Base-by-base conservation (phyloP, 2,329 filamentous ascomycete genomes). In the Botrytis tulipae region DNA sequence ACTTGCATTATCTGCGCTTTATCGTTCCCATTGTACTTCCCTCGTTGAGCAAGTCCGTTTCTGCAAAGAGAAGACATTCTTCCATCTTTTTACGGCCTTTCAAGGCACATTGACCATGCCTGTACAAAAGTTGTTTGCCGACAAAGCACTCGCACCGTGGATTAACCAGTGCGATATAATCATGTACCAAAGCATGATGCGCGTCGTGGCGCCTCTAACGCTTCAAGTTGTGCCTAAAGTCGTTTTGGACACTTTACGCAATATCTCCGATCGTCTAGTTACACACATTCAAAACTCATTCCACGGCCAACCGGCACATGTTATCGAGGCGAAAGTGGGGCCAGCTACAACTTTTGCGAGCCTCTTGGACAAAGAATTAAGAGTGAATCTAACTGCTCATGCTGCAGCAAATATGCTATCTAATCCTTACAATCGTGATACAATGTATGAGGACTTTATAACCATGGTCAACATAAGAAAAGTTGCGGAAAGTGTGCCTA, bases 101-200 rank as follows among this genome's bases (percentile, higher is more conserved):
- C 94, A 97, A 80, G 96, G 96, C 72, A 98, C 95, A 2, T 88
- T 99, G 79, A 99, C 96, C 0, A 97, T 98, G 82, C 96, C 96
- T 9, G 95, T 98, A 4, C 94, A 98, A 82, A 98, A 97, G 82
- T 85, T 99, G 3, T 92, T 99, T 79, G 90, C 91, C 22, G 90
- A 97, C 79, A 90, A 92, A 3, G 91, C 90, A 72, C 85, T 98
- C 72, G 93, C 94, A 4, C 88, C 92, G 1, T 99, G 96, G 96
- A 97, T 99, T 75, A 93, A 96, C 81, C 92, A 97, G 81, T 97
- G 94, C 81, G 96, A 99, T 82, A 97, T 96, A 84, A 87, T 95
- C 48, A 93, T 98, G 84, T 99, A 99, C 81, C 94, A 98, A 82
- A 94, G 95, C 77, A 97, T 98, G 92, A 94, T 98, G 84, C 91